Base-by-base conservation (phyloP, 306 rosid genomes). In the Malus domestica region DNA sequence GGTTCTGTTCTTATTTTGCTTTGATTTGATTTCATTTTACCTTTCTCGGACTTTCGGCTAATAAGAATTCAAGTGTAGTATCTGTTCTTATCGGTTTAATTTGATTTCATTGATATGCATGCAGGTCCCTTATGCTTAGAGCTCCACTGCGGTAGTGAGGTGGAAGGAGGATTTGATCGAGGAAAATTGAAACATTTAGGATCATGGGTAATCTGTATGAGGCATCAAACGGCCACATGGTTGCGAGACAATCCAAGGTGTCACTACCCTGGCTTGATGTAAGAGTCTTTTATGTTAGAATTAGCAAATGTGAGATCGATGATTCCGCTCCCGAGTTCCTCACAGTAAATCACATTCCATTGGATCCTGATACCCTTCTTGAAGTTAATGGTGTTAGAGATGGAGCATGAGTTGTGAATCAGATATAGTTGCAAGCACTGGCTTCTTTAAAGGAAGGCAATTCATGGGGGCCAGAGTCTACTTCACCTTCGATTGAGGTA, bases 371-470 rank as follows among this genome's bases (percentile, higher is more conserved):
- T 40, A 89, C 90, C 33, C 94, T 93, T 80, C 89, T 90, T 27
- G 94, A 90, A 82, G 85, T 89, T 44, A 93, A 93, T 22, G 94
- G 97, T 20, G 94, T 92, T 52, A 86, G 73, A 81, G 72, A 73
- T 92, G 96, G 97, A 80, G 67, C 83, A 88, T 92, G 84, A 84
- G 80, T 65, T 93, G 96, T 72, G 91, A 85, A 67, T 83, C 96
- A 13, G 74, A 80, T 64, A 68, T 87, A 51, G 71, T 68, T 72
- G 79, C 78, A 22, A 87, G 86, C 29, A 70, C 83, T 14, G 79
- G 89, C 76, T 85, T 89, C 83, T 76, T 87, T 46, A 90, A 72
- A 79, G 89, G 82, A 81, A 87, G 86, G 63, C 89, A 86, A 22
- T 78, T 72, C 55, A 42, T 76, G 74, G 83, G 83, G 78, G 71